A percentile compares a stretch with the other conserved stretches of the same genome.
These are phyloP conservation scores for Globomyces pollinis-pini DNA, from an alignment of 192 early-diverging fungal genomes.

Conservation along the genomic window DNA sequence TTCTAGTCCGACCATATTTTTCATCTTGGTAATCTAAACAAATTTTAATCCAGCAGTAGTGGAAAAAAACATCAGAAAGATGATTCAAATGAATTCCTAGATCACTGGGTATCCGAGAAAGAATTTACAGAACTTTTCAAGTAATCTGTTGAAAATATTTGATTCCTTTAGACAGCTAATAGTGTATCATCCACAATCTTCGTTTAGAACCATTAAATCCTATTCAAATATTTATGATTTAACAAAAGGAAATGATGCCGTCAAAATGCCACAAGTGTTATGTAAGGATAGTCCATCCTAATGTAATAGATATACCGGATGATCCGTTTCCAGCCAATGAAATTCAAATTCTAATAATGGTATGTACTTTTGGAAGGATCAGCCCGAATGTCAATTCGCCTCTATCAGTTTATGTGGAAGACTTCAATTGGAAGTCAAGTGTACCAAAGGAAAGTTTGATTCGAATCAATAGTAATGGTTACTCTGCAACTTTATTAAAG, in stretches of 20 bases:
- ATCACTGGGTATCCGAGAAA: neutral
- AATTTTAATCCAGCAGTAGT: neutral
- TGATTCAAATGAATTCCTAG: neutral
- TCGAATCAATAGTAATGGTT: slow-evolving; percentile 33
- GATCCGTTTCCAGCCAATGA: slow-evolving; percentile 10
- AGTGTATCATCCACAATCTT: slow-evolving; percentile 35
- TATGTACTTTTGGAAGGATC: slow-evolving; percentile 38
- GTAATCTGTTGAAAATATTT: neutral
- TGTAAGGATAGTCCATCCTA: slow-evolving; percentile 27
- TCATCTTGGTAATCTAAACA: neutral
- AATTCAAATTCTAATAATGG: slow-evolving; percentile 15
- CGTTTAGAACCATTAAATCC: slow-evolving; percentile 38
- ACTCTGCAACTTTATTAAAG: slow-evolving; percentile 21
- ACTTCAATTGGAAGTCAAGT: slow-evolving; percentile 32
- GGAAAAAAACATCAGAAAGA: neutral
- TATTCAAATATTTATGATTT: slow-evolving; percentile 36
- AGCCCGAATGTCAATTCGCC: slow-evolving; percentile 19
- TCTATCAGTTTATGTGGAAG: slow-evolving; percentile 34
- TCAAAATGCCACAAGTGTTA: slow-evolving; percentile 35
- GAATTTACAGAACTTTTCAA: neutral
- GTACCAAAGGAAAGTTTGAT: slow-evolving; percentile 12
- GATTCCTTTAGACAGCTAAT: slow-evolving; percentile 14
- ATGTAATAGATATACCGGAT: slow-evolving; percentile 40
- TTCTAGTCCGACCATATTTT: slow-evolving; percentile 1
- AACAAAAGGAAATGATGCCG: slow-evolving; percentile 29